phyloP scores from a whole-genome alignment of 176 grass and related monocot species.

The Ensete glaucum region DNA sequence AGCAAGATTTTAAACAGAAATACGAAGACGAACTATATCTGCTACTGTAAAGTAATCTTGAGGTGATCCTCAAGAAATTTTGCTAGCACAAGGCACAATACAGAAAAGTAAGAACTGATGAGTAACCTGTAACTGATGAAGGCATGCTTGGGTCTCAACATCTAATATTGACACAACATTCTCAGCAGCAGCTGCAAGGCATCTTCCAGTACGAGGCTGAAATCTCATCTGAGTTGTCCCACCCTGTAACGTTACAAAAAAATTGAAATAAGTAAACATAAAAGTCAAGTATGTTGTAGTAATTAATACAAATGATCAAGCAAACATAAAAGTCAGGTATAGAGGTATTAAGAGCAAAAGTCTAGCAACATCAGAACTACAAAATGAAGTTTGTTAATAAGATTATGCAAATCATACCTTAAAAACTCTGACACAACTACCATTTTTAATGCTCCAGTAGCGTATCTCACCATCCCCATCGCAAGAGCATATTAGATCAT shows the following conservation, averaged over 20 bases:
- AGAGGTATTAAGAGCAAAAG: no score
- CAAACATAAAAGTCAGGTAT: not conserved
- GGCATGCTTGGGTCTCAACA: constrained; percentile 47
- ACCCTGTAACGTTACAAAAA: constrained; percentile 23
- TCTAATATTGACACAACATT: constrained; percentile 80
- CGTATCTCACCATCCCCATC: constrained; percentile 85
- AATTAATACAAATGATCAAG: constrained; percentile 19
- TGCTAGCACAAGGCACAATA: not conserved
- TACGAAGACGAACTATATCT: no score
- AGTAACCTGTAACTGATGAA: not conserved
- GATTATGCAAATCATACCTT: constrained; percentile 42
- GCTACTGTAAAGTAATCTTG: no score
- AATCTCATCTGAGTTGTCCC: constrained; percentile 95
- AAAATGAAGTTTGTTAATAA: not conserved
- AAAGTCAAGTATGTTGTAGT: not conserved
- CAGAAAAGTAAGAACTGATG: not conserved
- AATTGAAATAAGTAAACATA: not conserved
- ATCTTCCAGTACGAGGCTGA: constrained; percentile 76
- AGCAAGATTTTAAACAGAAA: no score
- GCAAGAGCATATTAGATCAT: constrained; percentile 95
- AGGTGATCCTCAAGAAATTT: not conserved
- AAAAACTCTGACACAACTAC: constrained; percentile 73
- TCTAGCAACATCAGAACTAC: no score
- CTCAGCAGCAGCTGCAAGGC: constrained; percentile 84
- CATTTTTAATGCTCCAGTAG: constrained; percentile 96